Evolutionary conservation across 257 asterid species (phyloP).

Genomic region (Coffea eugenioides): DNA sequence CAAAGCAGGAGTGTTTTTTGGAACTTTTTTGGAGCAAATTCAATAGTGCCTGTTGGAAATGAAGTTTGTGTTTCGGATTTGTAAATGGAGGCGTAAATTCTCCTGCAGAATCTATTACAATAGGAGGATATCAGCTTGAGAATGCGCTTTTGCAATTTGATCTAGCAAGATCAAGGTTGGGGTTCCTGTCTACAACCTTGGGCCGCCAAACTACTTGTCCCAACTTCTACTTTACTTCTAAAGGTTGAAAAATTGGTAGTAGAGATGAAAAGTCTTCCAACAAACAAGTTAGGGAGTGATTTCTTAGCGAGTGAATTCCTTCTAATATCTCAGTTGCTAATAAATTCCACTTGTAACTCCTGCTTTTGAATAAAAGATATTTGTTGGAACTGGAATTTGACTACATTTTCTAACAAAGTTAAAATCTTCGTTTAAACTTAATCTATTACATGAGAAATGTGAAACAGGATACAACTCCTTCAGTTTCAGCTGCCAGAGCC

Average conservation of each 20-base stretch:
- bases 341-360: neutral
- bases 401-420: neutral
- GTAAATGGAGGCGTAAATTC: conserved; percentile 13
- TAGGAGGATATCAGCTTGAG: conserved; percentile 52
- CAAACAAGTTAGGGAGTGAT: neutral
- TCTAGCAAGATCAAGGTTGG: conserved; percentile 36
- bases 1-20: conserved; percentile 7
- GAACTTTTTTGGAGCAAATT: conserved; percentile 17
- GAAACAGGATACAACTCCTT: too few relatives aligned
- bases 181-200: conserved; percentile 47
- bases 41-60: conserved; percentile 16
- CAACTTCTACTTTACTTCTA: conserved; percentile 19
- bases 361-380: neutral
- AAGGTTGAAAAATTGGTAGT: neutral
- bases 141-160: conserved; percentile 55
- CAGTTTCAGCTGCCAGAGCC: too few relatives aligned
- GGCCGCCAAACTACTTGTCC: conserved; percentile 25
- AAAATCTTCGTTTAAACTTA: neutral
- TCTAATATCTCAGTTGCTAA: neutral
- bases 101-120: conserved; percentile 24
- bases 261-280: neutral
- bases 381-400: neutral
- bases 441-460: too few relatives aligned
- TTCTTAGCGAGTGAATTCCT: neutral
- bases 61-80: conserved; percentile 18